Percentiles rank a stretch among this genome's conserved stretches.
These are phyloP conservation scores for Pueraria montana DNA, from an alignment of 306 rosid species.

Conservation along the genomic window DNA sequence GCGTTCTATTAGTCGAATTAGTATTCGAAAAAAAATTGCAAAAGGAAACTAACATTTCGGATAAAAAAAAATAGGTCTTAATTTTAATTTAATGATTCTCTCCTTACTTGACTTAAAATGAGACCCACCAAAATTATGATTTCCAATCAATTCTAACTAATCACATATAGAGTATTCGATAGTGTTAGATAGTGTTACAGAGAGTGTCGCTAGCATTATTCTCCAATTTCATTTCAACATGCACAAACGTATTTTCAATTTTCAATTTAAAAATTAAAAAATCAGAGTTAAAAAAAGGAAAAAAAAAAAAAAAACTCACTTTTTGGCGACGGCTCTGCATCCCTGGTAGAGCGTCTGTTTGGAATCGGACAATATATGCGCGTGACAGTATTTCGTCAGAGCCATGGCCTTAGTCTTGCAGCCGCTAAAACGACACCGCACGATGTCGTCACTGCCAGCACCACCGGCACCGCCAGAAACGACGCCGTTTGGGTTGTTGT, in stretches of 20 bases:
- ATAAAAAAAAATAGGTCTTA: background rate
- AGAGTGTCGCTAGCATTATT: no score
- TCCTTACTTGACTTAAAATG: no score
- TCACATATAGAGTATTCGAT: no score
- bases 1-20: background rate
- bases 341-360: slow-evolving; percentile 54
- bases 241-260: background rate
- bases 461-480: slow-evolving; percentile 23
- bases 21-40: background rate
- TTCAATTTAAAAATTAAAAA: background rate
- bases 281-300: background rate
- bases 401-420: slow-evolving; percentile 62
- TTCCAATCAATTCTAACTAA: no score
- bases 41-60: background rate
- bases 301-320: slow-evolving; percentile 32
- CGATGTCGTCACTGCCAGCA: slow-evolving; percentile 41
- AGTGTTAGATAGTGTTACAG: no score
- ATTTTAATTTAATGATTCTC: no score
- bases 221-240: background rate
- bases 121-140: no score
- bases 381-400: slow-evolving; percentile 51
- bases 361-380: slow-evolving; percentile 55
- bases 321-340: slow-evolving; percentile 46
- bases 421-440: slow-evolving; percentile 49
- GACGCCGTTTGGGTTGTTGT: slow-evolving; percentile 28